Percentiles rank a stretch among this genome's conserved stretches.
These are phyloP conservation scores for Rhododendron griersonianum DNA, from an alignment of 148 eudicot species.

Conservation along the genomic window DNA sequence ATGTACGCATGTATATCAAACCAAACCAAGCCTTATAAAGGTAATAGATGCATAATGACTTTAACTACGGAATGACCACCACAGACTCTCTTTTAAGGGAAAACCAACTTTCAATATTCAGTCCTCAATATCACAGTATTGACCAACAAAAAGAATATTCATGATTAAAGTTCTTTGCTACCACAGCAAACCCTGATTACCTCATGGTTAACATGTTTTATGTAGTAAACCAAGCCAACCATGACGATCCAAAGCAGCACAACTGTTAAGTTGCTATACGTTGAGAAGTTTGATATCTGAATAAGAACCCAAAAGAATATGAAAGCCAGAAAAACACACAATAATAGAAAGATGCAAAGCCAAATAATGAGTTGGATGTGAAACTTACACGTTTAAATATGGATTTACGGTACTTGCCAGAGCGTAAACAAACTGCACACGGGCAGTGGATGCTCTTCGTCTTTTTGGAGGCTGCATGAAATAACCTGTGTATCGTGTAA, in stretches of 20 bases:
- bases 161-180: not conserved
- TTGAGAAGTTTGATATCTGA: conserved; percentile 73
- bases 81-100: not conserved
- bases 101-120: not conserved
- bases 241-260: conserved; percentile 82
- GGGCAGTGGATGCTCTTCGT: conserved; percentile 60
- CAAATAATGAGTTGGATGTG: conserved; percentile 17
- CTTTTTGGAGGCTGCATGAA: conserved; percentile 66
- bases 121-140: not conserved
- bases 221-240: conserved; percentile 67
- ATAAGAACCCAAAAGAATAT: conserved; percentile 11
- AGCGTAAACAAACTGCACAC: conserved; percentile 70
- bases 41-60: not conserved
- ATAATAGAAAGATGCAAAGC: not conserved
- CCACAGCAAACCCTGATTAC: conserved; percentile 29
- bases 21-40: not conserved
- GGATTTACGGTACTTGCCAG: conserved; percentile 88
- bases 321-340: not conserved
- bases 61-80: not conserved
- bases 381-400: conserved; percentile 53
- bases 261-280: conserved; percentile 72
- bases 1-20: not conserved
- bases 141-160: not conserved
- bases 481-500: conserved; percentile 68
- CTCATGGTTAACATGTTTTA: conserved; percentile 73